Conservation (phyloP, 176 grass and related monocot species). For the Saccharum officinarum region DNA sequence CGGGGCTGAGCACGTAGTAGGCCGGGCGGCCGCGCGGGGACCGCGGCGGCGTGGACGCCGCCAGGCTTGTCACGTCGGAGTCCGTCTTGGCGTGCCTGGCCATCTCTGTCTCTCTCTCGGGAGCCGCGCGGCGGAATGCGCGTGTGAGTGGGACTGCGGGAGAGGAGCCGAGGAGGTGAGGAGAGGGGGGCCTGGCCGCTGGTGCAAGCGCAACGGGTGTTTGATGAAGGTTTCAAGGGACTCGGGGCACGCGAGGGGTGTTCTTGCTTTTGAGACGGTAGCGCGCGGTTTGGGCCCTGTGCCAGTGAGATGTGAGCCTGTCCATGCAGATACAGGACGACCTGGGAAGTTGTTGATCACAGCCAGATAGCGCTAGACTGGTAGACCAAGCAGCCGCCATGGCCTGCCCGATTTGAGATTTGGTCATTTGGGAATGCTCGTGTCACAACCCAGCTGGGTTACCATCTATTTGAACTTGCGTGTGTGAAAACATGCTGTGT, state of each 20-base stretch:
- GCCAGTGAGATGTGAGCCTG: neutral
- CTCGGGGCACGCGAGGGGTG: neutral
- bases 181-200: neutral
- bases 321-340: neutral
- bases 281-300: conserved; percentile 6
- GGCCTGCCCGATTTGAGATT: neutral
- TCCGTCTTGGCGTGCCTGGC: conserved; percentile 87
- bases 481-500: too few species aligned
- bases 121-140: conserved; percentile 31
- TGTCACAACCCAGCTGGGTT: neutral
- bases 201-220: conserved; percentile 12
- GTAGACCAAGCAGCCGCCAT: too few species aligned
- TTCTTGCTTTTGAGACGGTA: conserved; percentile 9
- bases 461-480: neutral
- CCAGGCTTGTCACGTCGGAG: conserved; percentile 92
- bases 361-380: neutral
- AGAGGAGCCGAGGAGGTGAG: neutral
- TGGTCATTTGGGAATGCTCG: neutral
- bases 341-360: neutral
- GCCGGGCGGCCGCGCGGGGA: conserved; percentile 71
- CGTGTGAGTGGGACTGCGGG: conserved; percentile 12
- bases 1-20: conserved; percentile 95
- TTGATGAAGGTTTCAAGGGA: conserved; percentile 31
- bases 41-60: conserved; percentile 79
- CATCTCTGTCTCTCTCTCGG: conserved; percentile 15